A percentile compares a stretch with the other conserved stretches of the same genome.
Evolutionary conservation across 164 flowering plant species (phyloP).

Genomic region (Sextonia rubra): DNA sequence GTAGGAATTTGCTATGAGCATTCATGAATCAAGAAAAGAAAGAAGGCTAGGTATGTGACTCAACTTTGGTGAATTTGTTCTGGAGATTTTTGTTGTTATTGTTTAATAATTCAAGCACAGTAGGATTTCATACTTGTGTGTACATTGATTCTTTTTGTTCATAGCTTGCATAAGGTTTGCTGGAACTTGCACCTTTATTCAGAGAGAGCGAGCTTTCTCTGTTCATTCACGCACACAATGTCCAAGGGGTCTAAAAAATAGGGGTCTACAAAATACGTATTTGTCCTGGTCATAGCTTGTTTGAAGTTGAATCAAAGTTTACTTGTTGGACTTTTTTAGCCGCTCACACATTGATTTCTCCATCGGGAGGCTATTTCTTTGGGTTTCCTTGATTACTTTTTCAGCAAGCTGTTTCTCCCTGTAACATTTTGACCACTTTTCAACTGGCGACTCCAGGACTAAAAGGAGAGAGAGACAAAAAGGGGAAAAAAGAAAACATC

Average conservation of each 20-base stretch:
- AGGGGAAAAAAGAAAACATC: too few species aligned
- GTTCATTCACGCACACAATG: background rate
- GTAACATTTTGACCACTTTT: too few species aligned
- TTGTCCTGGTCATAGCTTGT: background rate
- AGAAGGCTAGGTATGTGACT: conserved; percentile 19
- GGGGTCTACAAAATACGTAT: too few species aligned
- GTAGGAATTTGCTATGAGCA: conserved; percentile 40
- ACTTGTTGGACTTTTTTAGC: background rate
- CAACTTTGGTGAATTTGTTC: conserved; percentile 15
- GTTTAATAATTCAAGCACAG: conserved; percentile 7
- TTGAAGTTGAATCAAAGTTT: background rate
- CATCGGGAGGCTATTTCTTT: too few species aligned
- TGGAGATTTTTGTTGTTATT: conserved; percentile 8
- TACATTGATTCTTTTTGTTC: conserved; percentile 12
- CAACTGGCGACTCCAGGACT: too few species aligned
- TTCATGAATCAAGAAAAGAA: background rate
- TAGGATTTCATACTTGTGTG: conserved; percentile 13
- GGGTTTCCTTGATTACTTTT: too few species aligned
- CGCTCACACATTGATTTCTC: too few species aligned
- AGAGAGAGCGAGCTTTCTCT: conserved; percentile 2
- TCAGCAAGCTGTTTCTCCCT: too few species aligned
- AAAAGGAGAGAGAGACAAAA: too few species aligned
- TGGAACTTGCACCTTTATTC: conserved; percentile 9
- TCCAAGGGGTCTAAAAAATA: too few species aligned
- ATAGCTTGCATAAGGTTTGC: conserved; percentile 3